Evolutionary conservation across 2,329 filamentous ascomycete species (phyloP).

Genomic region (Cladosporium sp.): DNA sequence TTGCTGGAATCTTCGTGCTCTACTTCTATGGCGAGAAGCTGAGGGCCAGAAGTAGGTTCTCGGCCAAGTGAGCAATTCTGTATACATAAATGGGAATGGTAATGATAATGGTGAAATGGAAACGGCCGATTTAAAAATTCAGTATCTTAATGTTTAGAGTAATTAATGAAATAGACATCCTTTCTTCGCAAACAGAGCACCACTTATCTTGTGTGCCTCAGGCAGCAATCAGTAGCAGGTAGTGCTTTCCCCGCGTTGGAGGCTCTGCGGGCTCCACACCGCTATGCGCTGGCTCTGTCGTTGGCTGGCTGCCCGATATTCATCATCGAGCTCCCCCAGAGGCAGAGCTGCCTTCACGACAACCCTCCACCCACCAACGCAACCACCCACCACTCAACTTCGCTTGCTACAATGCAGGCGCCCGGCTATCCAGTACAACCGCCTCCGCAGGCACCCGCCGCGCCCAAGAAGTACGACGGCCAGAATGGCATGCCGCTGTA

Average conservation of each 20-base stretch:
- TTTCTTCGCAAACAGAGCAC: neutral
- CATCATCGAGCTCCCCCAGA: slow-evolving; percentile 11
- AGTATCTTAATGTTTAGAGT: neutral
- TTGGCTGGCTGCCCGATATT: neutral
- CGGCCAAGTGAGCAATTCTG: slow-evolving; percentile 38
- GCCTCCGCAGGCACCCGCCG: slow-evolving; percentile 31
- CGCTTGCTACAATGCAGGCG: slow-evolving; percentile 16
- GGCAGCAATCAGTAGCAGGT: neutral
- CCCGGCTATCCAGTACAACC: slow-evolving; percentile 24
- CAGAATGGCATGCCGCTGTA: slow-evolving; percentile 53
- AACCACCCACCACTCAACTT: slow-evolving; percentile 6
- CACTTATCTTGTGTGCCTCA: neutral
- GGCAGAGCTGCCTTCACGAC: slow-evolving; percentile 4
- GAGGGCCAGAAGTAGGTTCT: slow-evolving; percentile 61
- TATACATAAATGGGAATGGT: neutral
- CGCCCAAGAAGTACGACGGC: slow-evolving; percentile 52
- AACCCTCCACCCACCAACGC: slow-evolving; percentile 7
- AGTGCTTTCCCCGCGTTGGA: neutral
- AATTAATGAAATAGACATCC: neutral
- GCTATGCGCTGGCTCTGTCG: neutral
- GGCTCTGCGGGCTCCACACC: slow-evolving; percentile 4
- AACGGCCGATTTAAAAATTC: neutral
- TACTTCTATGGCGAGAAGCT: slow-evolving; percentile 60
- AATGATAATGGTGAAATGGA: neutral
- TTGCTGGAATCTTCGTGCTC: slow-evolving; percentile 54